Conservation (phyloP, 352 stramenopile genomes). For the Phytophthora melonis region DNA sequence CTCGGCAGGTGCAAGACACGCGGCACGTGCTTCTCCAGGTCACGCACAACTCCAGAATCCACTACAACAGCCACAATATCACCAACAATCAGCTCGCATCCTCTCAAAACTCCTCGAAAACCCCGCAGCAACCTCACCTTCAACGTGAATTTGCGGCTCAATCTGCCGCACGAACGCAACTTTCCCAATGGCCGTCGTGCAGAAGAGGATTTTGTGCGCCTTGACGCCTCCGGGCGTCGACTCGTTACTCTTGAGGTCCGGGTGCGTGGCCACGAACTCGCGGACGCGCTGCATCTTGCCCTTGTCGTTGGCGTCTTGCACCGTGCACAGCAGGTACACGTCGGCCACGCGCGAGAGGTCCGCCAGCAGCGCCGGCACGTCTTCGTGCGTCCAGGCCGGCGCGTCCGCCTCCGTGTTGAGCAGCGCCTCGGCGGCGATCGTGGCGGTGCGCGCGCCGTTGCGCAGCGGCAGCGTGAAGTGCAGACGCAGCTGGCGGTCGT, state of each 20-base stretch:
- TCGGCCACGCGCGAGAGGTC: slow-evolving; percentile 71
- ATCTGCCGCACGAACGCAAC: slow-evolving; percentile 90
- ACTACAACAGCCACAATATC: slow-evolving; percentile 44
- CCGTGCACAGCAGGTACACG: slow-evolving; percentile 72
- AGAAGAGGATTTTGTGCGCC: slow-evolving; percentile 85
- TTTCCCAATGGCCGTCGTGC: slow-evolving; percentile 77
- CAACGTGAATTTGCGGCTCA: slow-evolving; percentile 83
- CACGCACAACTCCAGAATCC: slow-evolving; percentile 58
- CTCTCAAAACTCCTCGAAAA: not conserved
- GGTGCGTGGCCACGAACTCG: slow-evolving; percentile 49
- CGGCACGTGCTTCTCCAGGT: slow-evolving; percentile 82
- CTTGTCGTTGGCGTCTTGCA: slow-evolving; percentile 44
- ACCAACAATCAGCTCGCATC: not conserved
- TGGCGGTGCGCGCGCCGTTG: slow-evolving; percentile 72
- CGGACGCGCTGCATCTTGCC: slow-evolving; percentile 53
- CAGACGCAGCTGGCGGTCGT: slow-evolving; percentile 61
- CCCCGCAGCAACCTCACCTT: slow-evolving; percentile 51
- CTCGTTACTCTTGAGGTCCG: slow-evolving; percentile 41
- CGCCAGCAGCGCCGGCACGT: slow-evolving; percentile 56
- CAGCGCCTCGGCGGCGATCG: slow-evolving; percentile 68
- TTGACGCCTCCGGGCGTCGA: slow-evolving; percentile 41
- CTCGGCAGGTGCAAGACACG: slow-evolving; percentile 72
- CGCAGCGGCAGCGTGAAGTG: slow-evolving; percentile 68
- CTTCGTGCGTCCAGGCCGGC: slow-evolving; percentile 59
- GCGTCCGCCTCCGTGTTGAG: slow-evolving; percentile 36